Base-by-base conservation (phyloP, 306 rosid species). In the Vigna mungo region DNA sequence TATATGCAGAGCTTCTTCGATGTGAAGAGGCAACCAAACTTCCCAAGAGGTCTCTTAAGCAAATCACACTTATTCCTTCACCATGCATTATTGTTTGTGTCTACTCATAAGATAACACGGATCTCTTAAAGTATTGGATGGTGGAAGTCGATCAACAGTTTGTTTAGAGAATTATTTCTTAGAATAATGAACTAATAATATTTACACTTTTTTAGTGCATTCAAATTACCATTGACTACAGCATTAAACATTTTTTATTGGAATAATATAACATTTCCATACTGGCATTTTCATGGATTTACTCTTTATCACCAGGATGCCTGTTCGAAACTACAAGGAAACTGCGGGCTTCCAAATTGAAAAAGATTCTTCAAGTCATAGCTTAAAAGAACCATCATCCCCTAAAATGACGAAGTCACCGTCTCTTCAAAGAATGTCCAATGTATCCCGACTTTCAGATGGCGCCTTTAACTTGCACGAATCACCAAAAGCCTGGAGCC, bases 11-110 rank as follows among this genome's bases (percentile, higher is more conserved):
- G 89, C 99, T 96, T 77, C 94, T 93, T 37, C 90, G 90, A 79
- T 84, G 88, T 13, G 99, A 96, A 87, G 99, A 96, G 86, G 99
- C 99, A 20, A 85, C 99, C 76, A 96, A 96, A 87, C 97, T 93
- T 89, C 99, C 99, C 63, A 88, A 93, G 89, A 91, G 99, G 99
- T 93, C 79, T 53, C 66, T 80, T 39, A 20, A 81, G 55, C 70
- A 78, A 84, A 62, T 36, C 43, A 25, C 44, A 30, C 51, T 77
- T 43, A 56, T 64, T 64, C 43, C 55, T 72, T 51, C 72, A 55
- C 46, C 71, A 56, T 84, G 77, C 44, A 60, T 39, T 68, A 43
- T 68, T 80, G 64, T 66, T 81, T 67, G 43, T 44, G 43, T 63
- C 48, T 68, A 71, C 41, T 41, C 61, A 41, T 43, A 74, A 27